Base-by-base conservation (phyloP, 176 grass and related monocot species). In the Aegilops bicornis region DNA sequence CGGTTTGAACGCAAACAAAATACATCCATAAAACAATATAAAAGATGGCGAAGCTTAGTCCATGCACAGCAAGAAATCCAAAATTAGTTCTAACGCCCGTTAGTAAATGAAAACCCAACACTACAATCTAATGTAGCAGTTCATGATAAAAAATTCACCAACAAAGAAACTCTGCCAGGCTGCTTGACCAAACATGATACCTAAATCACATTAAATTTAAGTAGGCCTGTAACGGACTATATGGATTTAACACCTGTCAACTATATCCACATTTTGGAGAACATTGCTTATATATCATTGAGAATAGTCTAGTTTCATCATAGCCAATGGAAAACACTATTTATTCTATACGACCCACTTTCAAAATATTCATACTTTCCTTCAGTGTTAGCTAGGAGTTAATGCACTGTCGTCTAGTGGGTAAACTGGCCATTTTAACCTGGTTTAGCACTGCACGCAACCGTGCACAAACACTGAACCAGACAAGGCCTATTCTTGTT, bases 71-170 rank as follows among this genome's bases (percentile, higher is more conserved):
- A 70, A 70, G 20, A 70, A 70, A 37, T n/a, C 25, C 23, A 73
- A 89, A 86, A 15, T 54, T 45, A 19, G 15, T 14, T 23, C 24
- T 15, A 17, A 79, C 23, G 79, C 45, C 52, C 48, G 45, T 32
- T 56, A 33, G 65, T 79, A 54, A 5, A 87, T 22, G 82, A 75
- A 84, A 36, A 35, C 13, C 62, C 22, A 66, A 64, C 32, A 22
- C 8, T 45, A 61, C 48, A 52, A 52, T 52, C 48, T 52, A 52
- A 52, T 52, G n/a, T 40, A 37, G 60, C 70, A 50, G 27, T 25
- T 25, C 19, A 76, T 17, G 61, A 64, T 74, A 1, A 84, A 10
- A 74, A 42, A 39, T 62, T 10, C 66, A 45, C 24, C 39, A 40
- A 61, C 29, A 58, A 5, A 69, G 67, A 69, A 69, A 22, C 1